Evolutionary conservation across 2,329 filamentous ascomycete species (phyloP).

Genomic region (Beauveria brongniartii): DNA sequence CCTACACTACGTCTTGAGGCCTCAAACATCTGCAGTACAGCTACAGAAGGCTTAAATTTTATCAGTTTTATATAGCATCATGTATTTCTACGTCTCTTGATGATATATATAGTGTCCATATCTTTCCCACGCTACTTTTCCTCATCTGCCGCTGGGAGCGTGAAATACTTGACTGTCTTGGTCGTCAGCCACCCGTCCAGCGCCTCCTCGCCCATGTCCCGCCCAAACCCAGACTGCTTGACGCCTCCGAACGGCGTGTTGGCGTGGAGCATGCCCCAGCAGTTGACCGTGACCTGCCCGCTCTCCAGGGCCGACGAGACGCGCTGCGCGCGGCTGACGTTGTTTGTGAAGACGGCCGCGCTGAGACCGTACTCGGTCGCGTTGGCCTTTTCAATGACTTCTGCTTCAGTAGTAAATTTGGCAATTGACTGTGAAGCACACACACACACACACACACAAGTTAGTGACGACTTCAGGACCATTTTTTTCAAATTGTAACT

Average conservation of each 20-base stretch:
- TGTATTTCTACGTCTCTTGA: too few species aligned
- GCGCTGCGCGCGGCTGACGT: conserved; percentile 26
- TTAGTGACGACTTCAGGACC: background rate
- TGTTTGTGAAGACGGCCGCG: conserved; percentile 45
- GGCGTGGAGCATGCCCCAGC: conserved; percentile 17
- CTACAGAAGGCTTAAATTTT: too few species aligned
- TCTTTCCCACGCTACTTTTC: background rate
- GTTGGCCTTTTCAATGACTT: conserved; percentile 21
- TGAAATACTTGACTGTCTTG: conserved; percentile 19
- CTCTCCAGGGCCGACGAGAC: conserved; percentile 31
- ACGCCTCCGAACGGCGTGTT: conserved; percentile 34
- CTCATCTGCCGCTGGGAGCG: background rate
- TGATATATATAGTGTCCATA: too few species aligned
- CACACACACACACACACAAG: background rate
- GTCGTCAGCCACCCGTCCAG: conserved; percentile 30
- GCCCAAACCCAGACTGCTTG: conserved; percentile 51
- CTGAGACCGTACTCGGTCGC: conserved; percentile 44
- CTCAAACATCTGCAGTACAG: too few species aligned
- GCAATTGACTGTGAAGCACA: background rate
- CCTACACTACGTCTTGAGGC: too few species aligned
- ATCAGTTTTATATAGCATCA: too few species aligned
- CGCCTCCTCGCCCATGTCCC: conserved; percentile 35
- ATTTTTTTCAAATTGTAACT: background rate
- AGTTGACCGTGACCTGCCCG: conserved; percentile 25
- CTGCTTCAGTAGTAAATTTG: conserved; percentile 20